phyloP scores from a whole-genome alignment of 768 basidiomycete genomes.

The Naganishia randhawae region DNA sequence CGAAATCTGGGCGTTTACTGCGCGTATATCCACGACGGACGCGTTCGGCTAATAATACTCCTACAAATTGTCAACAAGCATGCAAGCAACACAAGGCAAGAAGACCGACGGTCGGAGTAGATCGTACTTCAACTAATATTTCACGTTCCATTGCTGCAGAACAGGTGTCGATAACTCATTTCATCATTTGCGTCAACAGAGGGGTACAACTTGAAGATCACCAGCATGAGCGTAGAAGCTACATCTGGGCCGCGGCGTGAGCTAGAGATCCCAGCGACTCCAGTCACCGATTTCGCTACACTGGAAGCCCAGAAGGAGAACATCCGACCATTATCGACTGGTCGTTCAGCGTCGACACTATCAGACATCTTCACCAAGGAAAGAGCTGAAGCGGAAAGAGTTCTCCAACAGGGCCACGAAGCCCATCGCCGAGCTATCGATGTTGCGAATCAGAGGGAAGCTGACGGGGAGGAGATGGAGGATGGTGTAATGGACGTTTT shows the following conservation, averaged over 20 bases:
- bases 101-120: background rate
- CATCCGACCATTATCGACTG: conserved; percentile 53
- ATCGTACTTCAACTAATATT: background rate
- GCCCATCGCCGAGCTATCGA: conserved; percentile 48
- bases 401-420: conserved; percentile 52
- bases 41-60: background rate
- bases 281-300: conserved; percentile 52
- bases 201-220: background rate
- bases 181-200: background rate
- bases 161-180: background rate
- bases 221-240: background rate
- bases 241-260: conserved; percentile 1
- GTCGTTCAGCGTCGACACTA: conserved; percentile 54
- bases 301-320: conserved; percentile 57
- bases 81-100: background rate
- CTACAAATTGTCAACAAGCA: conserved; percentile 2
- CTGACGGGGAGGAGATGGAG: conserved; percentile 54
- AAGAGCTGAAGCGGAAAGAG: conserved; percentile 64
- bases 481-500: conserved; percentile 74
- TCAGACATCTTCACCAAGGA: conserved; percentile 51
- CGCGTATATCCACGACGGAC: background rate
- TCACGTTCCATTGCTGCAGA: background rate
- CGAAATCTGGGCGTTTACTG: background rate
- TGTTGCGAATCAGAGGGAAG: conserved; percentile 50
- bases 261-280: conserved; percentile 33